Conservation (phyloP, 2,329 filamentous ascomycete species). For the Geosmithia putterillii region DNA sequence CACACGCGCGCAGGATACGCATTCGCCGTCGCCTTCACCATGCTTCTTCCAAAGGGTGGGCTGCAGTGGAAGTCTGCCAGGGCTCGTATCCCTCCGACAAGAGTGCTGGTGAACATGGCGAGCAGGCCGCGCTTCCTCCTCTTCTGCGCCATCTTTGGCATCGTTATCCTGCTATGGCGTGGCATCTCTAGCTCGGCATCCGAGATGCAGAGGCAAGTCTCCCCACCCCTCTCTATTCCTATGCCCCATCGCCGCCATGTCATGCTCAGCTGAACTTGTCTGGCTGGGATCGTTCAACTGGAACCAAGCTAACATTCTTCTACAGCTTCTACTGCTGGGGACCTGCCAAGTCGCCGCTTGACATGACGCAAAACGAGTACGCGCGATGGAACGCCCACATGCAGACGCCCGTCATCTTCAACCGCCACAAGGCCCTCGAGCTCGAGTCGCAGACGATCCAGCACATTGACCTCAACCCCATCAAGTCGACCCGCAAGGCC, state of each 20-base stretch:
- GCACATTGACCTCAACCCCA: slow-evolving; percentile 71
- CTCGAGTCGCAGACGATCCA: slow-evolving; percentile 72
- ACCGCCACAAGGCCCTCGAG: slow-evolving; percentile 79
- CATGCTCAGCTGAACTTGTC: background rate
- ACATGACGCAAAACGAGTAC: slow-evolving; percentile 87
- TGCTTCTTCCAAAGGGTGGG: slow-evolving; percentile 86
- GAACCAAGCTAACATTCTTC: background rate
- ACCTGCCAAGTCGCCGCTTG: slow-evolving; percentile 86
- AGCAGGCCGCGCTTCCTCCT: slow-evolving; percentile 70
- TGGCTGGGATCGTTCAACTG: background rate
- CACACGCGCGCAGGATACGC: background rate
- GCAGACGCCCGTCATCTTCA: slow-evolving; percentile 90
- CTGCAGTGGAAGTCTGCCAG: slow-evolving; percentile 87
- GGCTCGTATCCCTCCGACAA: slow-evolving; percentile 63
- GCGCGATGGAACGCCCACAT: slow-evolving; percentile 79
- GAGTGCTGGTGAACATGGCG: slow-evolving; percentile 57
- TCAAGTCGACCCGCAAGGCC: slow-evolving; percentile 71
- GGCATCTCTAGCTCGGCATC: slow-evolving; percentile 68
- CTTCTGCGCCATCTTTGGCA: slow-evolving; percentile 54
- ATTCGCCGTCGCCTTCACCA: slow-evolving; percentile 28
- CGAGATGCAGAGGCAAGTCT: slow-evolving; percentile 77
- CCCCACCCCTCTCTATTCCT: background rate
- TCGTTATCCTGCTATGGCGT: slow-evolving; percentile 77
- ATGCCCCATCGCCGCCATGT: too few relatives aligned
- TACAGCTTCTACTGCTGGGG: slow-evolving; percentile 93